A percentile compares a stretch with the other conserved stretches of the same genome.
phyloP scores from a whole-genome alignment of 2,329 filamentous ascomycete species.

The Aspergillus sp. region DNA sequence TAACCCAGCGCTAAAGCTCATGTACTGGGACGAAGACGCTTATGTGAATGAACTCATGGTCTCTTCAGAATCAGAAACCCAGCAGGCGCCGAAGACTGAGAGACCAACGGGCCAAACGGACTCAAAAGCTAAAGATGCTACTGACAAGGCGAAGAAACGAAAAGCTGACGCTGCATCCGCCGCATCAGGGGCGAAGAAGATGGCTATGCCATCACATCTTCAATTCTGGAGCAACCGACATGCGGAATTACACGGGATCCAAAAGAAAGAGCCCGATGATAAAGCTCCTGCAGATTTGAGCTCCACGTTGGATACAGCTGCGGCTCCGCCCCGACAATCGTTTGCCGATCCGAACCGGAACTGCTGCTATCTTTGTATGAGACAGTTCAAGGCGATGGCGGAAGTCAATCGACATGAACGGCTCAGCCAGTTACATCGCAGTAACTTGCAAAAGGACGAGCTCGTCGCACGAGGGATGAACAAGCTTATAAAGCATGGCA shows the following conservation, averaged over 20 bases:
- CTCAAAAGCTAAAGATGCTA: conserved; percentile 43
- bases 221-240: conserved; percentile 75
- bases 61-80: conserved; percentile 52
- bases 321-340: conserved; percentile 55
- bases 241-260: conserved; percentile 65
- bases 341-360: conserved; percentile 63
- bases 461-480: conserved; percentile 46
- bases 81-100: conserved; percentile 26
- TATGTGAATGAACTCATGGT: conserved; percentile 70
- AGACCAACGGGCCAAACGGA: conserved; percentile 24
- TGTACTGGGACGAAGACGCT: conserved; percentile 76
- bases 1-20: conserved; percentile 69
- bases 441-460: conserved; percentile 58
- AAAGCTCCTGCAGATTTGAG: conserved; percentile 21
- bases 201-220: conserved; percentile 66
- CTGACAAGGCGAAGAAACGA: conserved; percentile 51
- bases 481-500: conserved; percentile 50
- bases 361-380: conserved; percentile 66
- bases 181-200: conserved; percentile 42
- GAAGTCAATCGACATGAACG: conserved; percentile 65
- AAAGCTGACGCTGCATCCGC: conserved; percentile 49
- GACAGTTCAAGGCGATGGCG: conserved; percentile 59
- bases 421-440: conserved; percentile 60
- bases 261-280: conserved; percentile 37
- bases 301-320: conserved; percentile 22